Evolutionary conservation across 2,329 filamentous ascomycete genomes (phyloP), one percentile per base, ranked within the genome.

Genomic region (Elsinoe fawcettii): DNA sequence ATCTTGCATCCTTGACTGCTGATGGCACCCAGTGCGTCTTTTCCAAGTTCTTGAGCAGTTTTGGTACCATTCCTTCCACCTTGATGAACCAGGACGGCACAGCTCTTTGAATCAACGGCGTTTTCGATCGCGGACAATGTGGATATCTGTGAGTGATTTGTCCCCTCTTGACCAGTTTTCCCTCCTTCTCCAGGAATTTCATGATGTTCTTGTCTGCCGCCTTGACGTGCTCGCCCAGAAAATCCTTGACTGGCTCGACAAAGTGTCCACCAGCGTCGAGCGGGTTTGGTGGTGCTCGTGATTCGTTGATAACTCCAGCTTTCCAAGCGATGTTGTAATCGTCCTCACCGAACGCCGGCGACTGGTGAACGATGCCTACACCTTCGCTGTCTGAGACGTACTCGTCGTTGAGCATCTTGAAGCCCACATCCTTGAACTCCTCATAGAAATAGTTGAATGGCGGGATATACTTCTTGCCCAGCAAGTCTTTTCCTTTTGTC

Each of bases 31-130:
- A 97, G 68, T 95, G 88, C 6, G 90, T 93, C 12, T 82, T 81
- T 67, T 95, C 86, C 59, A 96, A 91, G 63, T 92, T 93, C 65
- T 88, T 78, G n/a, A 96, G 77, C 86, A 97, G 92, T 62, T 91
- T 77, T 1, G 90, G 90, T 54, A 96, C 83, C 64, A 90, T 87
- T 59, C 87, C 82, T 16, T 86, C 82, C 47, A 96, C 89, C 70
- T 88, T 89, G 66, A 97, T 87, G 70, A 96, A 96, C 92, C 92
- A 97, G 0, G 90, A 90, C 7, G 91, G 88, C 16, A 96, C 90
- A 23, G 92, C 90, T 62, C 88, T 84, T 73, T 95, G 93, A 65
- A 97, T 96, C 61, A 97, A 79, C 27, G 90, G 92, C 0, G 89
- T 96, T 69, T 96, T 92, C n/a, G 90, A 96, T 60, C 92, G 84